These are phyloP conservation scores for Fusarium luffae DNA, from an alignment of 2,329 filamentous ascomycete genomes.

Conservation along the genomic window DNA sequence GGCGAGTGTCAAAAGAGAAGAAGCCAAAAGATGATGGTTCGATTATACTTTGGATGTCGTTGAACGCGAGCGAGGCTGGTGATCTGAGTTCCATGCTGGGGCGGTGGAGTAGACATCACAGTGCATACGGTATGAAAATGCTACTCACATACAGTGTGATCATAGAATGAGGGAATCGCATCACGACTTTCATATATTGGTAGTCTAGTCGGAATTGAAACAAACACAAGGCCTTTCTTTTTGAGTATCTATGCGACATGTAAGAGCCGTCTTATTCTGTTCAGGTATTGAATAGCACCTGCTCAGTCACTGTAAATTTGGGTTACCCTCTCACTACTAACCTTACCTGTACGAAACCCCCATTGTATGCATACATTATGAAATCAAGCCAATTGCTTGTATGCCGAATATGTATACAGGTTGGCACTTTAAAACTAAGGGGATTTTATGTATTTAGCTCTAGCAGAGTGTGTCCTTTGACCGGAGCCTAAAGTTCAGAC, in stretches of 20 bases:
- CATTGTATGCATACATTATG: no score
- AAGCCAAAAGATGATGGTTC: background rate
- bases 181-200: background rate
- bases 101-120: conserved; percentile 35
- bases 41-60: conserved; percentile 30
- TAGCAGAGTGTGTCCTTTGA: no score
- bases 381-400: background rate
- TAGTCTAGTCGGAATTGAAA: background rate
- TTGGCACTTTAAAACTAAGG: background rate
- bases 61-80: conserved; percentile 32
- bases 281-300: background rate
- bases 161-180: background rate
- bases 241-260: background rate
- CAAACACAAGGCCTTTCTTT: background rate
- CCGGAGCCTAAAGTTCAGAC: no score
- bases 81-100: conserved; percentile 40
- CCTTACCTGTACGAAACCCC: background rate
- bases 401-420: background rate
- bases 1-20: background rate
- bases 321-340: background rate
- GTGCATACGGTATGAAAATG: background rate
- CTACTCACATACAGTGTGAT: background rate
- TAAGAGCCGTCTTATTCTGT: background rate
- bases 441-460: background rate
- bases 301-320: background rate